Percentiles rank a stretch among this genome's conserved stretches.
Conservation (phyloP, 2,329 filamentous ascomycete genomes). For the Aspergillus melleus region DNA sequence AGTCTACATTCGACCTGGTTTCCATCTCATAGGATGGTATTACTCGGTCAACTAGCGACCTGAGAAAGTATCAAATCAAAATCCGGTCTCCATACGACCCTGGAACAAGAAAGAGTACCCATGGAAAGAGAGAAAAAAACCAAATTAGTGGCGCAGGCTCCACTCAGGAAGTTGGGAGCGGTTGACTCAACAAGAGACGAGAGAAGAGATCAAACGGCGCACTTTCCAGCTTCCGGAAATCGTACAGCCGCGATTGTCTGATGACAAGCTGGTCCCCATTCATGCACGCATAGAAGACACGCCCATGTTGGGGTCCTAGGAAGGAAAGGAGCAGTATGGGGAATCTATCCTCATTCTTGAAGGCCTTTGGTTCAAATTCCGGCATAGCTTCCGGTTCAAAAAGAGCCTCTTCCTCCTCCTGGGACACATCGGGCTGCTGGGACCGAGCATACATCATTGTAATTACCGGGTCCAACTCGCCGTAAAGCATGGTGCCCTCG, state of each 20-base stretch:
- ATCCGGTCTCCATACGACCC: not conserved
- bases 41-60: not conserved
- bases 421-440: not conserved
- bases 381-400: not conserved
- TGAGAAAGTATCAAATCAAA: not conserved
- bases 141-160: not conserved
- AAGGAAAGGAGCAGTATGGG: not conserved
- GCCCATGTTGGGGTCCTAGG: not conserved
- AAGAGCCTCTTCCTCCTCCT: not conserved
- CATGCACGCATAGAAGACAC: not conserved
- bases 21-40: not conserved
- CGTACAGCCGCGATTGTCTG: not conserved
- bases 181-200: not conserved
- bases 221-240: not conserved
- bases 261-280: not conserved
- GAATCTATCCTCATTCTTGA: not conserved
- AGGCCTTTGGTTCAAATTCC: not conserved
- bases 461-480: not conserved
- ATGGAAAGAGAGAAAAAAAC: not conserved
- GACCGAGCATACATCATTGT: not conserved
- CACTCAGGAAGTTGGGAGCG: not conserved
- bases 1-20: not conserved
- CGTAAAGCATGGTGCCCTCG: not conserved
- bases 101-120: not conserved
- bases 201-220: not conserved